Evolutionary conservation across 1,139 yeast genomes (phyloP).

Genomic region (Taphrina betulina): DNA sequence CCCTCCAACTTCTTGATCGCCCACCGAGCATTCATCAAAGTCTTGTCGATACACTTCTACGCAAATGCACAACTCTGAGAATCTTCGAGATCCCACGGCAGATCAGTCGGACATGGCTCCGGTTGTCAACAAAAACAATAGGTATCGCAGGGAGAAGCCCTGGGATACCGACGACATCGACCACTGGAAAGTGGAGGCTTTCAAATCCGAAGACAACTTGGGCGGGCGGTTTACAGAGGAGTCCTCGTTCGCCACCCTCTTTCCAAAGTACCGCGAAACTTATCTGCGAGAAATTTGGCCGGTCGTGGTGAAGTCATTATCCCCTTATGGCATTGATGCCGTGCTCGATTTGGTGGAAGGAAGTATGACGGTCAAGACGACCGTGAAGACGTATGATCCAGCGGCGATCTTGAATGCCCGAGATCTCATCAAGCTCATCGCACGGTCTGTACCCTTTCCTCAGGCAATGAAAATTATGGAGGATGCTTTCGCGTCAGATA

Average conservation of each 20-base stretch:
- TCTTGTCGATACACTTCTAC: too few species aligned
- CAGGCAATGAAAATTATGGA: conserved; percentile 79
- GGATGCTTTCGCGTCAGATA: conserved; percentile 85
- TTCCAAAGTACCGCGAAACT: conserved; percentile 94
- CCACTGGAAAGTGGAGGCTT: conserved; percentile 79
- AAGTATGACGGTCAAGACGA: conserved; percentile 93
- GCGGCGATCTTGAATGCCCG: conserved; percentile 91
- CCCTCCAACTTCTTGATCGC: too few species aligned
- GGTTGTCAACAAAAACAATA: conserved; percentile 27
- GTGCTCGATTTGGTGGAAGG: conserved; percentile 91
- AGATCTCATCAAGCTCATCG: conserved; percentile 86
- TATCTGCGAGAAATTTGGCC: conserved; percentile 90
- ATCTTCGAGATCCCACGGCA: too few species aligned
- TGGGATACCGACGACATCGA: conserved; percentile 91
- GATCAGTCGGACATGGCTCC: too few species aligned
- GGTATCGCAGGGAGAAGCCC: conserved; percentile 35
- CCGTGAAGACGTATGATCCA: conserved; percentile 93
- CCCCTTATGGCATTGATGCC: conserved; percentile 71
- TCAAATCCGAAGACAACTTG: conserved; percentile 82
- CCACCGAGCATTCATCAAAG: too few species aligned
- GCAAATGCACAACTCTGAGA: too few species aligned
- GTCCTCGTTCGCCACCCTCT: conserved; percentile 87
- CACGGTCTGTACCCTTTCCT: conserved; percentile 95
- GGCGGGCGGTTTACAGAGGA: conserved; percentile 90
- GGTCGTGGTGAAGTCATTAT: conserved; percentile 80